Evolutionary conservation across 768 basidiomycete species (phyloP), one percentile per base, ranked within the genome.

Genomic region (Suillus sp.): DNA sequence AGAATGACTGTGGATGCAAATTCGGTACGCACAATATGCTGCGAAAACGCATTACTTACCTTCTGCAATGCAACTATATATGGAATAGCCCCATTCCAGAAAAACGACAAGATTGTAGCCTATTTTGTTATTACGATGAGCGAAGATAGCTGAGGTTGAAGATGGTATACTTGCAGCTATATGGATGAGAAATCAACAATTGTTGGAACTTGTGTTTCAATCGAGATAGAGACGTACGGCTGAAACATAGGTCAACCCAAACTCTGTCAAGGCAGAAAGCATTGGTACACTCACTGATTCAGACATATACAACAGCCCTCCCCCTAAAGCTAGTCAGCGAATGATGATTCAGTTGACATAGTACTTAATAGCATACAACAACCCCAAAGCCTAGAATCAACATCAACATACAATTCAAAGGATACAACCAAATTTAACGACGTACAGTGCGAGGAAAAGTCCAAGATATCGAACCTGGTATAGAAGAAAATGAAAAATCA

Each of bases 391-490:
- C 54, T 55, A 16, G 2, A 1, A n/a, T 8, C 34, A 35, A 34
- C 8, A 34, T 55, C n/a, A 55, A 14, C 14, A 35, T 22, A 22
- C 11, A 22, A 35, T 14, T 1, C 8, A 35, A 22, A 8, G 22
- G 22, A 35, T 13, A n/a, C 32, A 54, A 54, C 6, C 16, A 30
- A 13, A 40, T 42, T 42, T 9, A 25, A 20, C 3, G n/a, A 55
- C 54, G n/a, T 55, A 55, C 54, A 55, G 34, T 14, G 54, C 54
- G 22, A 55, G 54, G 54, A 16, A 22, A 35, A 55, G 51, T 13
- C 51, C 51, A 34, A 53, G 6, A n/a, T 53, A 53, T 34, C 51
- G 51, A 32, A 53, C 51, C 51, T 53, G n/a, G 20, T 10, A 34
- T 34, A 13, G 20, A 32, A n/a, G 2, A 34, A n/a, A n/a, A 53